These are phyloP conservation scores for Arthrobotrys iridis DNA, from an alignment of 2,329 filamentous ascomycete species.

Conservation along the genomic window DNA sequence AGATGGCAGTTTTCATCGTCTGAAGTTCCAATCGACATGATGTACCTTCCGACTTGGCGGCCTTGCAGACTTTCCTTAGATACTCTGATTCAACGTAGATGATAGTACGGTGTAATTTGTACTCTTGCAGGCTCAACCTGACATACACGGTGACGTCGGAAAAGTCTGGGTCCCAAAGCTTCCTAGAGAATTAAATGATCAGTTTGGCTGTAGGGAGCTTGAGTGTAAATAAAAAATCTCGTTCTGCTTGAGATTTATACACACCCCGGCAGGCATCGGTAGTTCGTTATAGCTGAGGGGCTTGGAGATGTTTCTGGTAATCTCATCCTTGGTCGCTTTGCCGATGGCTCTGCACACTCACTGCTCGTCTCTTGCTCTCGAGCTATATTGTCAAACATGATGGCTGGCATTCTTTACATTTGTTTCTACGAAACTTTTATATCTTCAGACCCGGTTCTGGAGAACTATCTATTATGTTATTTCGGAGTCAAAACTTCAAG, in stretches of 20 bases:
- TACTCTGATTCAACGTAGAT: slow-evolving; percentile 54
- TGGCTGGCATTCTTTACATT: no score
- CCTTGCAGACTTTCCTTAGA: slow-evolving; percentile 54
- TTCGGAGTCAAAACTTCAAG: no score
- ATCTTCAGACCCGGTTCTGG: background rate
- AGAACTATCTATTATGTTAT: background rate
- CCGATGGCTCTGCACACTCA: background rate
- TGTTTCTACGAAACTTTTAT: no score
- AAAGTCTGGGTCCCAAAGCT: slow-evolving; percentile 18
- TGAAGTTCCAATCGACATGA: background rate
- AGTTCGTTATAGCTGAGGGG: background rate
- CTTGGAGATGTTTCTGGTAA: background rate
- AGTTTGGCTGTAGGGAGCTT: background rate
- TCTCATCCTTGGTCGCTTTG: background rate
- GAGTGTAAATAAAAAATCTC: no score
- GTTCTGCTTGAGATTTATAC: background rate
- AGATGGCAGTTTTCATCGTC: background rate
- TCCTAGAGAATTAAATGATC: background rate
- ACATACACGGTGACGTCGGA: slow-evolving; percentile 48
- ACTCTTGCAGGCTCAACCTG: slow-evolving; percentile 37
- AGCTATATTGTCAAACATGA: no score
- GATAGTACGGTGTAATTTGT: slow-evolving; percentile 55
- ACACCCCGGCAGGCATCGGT: background rate
- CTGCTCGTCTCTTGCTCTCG: background rate
- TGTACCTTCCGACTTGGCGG: background rate